Base-by-base conservation (phyloP, 257 asterid species). In the Solanum megistacrolobum region DNA sequence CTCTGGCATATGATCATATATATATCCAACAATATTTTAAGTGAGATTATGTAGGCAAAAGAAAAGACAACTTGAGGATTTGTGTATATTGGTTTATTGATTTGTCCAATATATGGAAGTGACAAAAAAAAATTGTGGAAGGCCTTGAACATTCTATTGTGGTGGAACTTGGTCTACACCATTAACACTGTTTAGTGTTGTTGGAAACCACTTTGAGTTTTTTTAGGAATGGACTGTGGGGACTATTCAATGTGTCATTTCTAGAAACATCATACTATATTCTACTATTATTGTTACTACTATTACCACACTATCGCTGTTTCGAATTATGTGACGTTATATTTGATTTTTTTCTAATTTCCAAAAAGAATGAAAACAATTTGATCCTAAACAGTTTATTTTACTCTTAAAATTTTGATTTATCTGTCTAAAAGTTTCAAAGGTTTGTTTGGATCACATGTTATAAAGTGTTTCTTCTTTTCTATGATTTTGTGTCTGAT, bases 131-230 rank as follows among this genome's bases (percentile, higher is more conserved):
- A 43, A 81, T 14, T 81, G 68, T 43, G 27, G 66, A 79, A 43
- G 85, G 66, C 52, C 68, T 46, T 81, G 68, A 81, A 29, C 85
- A 46, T 81, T 46, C 85, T 46, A 81, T 18, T 27, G 66, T 46
- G 29, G 68, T 81, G 68, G 85, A 81, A 46, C 41, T 34, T 29
- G n/a, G 3, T 81, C 27, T 81, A 81, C 2, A 27, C 27, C 85
- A 81, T 81, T 78, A 78, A 31, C n/a, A 9, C n/a, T 27, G 11
- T 79, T 79, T 79, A 43, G 27, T 43, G 27, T 79, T 12, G 85
- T 9, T 81, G 68, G 85, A 81, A 29, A 46, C 18, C 85, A 81
- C 85, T 81, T 81, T 18, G 41, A 46, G 27, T 9, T 18, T 52
- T 29, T 79, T 81, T 9, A 8, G 39, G 29, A 29, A 29, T 81